phyloP scores from a whole-genome alignment of 805 yeast genomes.

The Candida pini region DNA sequence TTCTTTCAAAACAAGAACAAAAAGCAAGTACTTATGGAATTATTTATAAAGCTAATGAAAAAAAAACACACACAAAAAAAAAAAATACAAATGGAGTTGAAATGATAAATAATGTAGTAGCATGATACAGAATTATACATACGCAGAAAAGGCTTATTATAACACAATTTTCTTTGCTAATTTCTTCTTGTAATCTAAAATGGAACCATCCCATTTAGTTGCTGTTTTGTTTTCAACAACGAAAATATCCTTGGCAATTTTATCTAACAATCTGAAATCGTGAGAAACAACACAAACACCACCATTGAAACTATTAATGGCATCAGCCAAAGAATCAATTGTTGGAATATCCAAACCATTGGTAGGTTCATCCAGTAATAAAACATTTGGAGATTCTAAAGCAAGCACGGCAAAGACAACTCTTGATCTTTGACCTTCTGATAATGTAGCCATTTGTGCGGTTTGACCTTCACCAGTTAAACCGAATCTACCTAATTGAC shows the following conservation, averaged over 20 bases:
- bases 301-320: constrained; percentile 90
- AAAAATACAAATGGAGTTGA: neutral
- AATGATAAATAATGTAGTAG: constrained; percentile 2
- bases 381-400: constrained; percentile 89
- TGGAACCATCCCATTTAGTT: constrained; percentile 92
- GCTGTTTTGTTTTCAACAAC: constrained; percentile 96
- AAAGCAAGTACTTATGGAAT: neutral
- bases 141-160: constrained; percentile 24
- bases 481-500: constrained; percentile 96
- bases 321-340: constrained; percentile 95
- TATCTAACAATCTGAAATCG: constrained; percentile 96
- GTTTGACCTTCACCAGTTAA: constrained; percentile 99
- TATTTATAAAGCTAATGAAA: constrained; percentile 3
- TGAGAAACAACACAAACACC: constrained; percentile 98
- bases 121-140: neutral
- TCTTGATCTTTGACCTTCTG: constrained; percentile 99
- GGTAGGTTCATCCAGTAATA: constrained; percentile 97
- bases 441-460: constrained; percentile 95
- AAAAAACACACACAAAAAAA: constrained; percentile 2
- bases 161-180: constrained; percentile 87
- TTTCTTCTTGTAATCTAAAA: constrained; percentile 87
- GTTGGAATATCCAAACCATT: constrained; percentile 98
- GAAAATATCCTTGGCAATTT: constrained; percentile 94
- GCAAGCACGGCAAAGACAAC: constrained; percentile 97
- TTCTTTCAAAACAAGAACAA: neutral